Evolutionary conservation across 495 filamentous ascomycete species (phyloP), one percentile per base, ranked within the genome.

Genomic region (Tuber magnatum): DNA sequence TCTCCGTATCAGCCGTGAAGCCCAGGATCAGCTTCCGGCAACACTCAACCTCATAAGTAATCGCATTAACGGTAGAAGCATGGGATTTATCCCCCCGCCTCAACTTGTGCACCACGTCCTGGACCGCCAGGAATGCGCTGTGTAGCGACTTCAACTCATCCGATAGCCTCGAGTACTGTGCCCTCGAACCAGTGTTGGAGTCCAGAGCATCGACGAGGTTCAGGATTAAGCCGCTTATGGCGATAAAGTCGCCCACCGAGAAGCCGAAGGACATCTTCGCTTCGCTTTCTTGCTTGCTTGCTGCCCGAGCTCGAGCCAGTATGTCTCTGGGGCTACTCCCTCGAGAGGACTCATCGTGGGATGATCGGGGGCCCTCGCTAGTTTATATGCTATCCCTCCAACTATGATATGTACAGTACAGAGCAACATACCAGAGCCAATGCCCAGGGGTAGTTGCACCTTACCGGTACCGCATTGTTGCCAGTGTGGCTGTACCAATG

Each of bases 1-100:
- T 74, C n/a, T 70, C 39, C 14, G 72, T 73, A 16, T 39, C 42
- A 65, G 56, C 56, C 1, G 56, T 35, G 40, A 74, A 74, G 40
- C n/a, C n/a, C 8, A 70, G 7, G 22, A 74, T 74, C 40, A 74
- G 8, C n/a, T 74, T n/a, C 18, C 69, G 61, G 22, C 73, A 74
- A 35, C 61, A 44, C 38, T 40, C 46, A 18, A 70, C 18, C 40
- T 70, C 73, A 40, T 70, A 28, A 38, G 24, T 74, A 18, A 74
- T 73, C 24, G 72, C 72, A 41, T 73, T 73, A 51, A 10, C 40
- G 39, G 56, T 69, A 6, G 73, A 41, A 41, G 32, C 35, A 38
- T 70, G 32, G 1, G 61, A 38, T 38, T 70, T 6, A 0, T 70
- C 69, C 20, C 24, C 51, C n/a, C 28, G 69, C 22, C 38, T n/a